phyloP scores from a whole-genome alignment of 768 basidiomycete genomes.

The Pholiota conissans region DNA sequence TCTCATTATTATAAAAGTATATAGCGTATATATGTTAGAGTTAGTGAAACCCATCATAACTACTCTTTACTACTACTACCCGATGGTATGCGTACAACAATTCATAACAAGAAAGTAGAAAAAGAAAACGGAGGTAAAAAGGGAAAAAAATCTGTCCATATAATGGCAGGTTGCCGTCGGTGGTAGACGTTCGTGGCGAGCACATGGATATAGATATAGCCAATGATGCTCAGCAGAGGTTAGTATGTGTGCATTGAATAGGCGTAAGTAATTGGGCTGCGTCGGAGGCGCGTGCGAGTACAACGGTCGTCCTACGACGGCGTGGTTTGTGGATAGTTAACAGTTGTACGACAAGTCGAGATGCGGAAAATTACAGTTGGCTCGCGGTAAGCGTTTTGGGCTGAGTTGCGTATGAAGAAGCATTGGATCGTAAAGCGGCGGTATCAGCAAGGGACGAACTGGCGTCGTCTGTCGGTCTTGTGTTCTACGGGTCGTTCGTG shows the following conservation, averaged over 20 bases:
- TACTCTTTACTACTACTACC: slow-evolving; percentile 4
- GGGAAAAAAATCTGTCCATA: neutral
- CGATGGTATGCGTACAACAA: slow-evolving; percentile 16
- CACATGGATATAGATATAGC: neutral
- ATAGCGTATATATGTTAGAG: slow-evolving; percentile 18
- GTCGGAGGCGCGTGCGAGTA: neutral
- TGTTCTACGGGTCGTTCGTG: neutral
- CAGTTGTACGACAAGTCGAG: too few species aligned
- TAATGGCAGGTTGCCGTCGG: neutral
- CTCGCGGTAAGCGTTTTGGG: neutral
- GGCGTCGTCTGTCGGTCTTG: neutral
- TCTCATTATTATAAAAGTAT: slow-evolving; percentile 9
- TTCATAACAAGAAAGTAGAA: neutral
- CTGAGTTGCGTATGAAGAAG: neutral
- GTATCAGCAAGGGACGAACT: too few species aligned
- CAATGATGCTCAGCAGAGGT: neutral
- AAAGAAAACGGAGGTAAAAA: neutral
- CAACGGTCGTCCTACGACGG: neutral
- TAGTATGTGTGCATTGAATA: neutral
- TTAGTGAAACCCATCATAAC: slow-evolving; percentile 3
- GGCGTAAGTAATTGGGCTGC: neutral
- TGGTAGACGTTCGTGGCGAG: neutral
- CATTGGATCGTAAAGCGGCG: too few species aligned
- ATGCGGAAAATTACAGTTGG: neutral
- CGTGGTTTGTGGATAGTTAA: neutral